Base-by-base conservation (phyloP, 371 early-diverging fungal species). In the Coemansia sp. region DNA sequence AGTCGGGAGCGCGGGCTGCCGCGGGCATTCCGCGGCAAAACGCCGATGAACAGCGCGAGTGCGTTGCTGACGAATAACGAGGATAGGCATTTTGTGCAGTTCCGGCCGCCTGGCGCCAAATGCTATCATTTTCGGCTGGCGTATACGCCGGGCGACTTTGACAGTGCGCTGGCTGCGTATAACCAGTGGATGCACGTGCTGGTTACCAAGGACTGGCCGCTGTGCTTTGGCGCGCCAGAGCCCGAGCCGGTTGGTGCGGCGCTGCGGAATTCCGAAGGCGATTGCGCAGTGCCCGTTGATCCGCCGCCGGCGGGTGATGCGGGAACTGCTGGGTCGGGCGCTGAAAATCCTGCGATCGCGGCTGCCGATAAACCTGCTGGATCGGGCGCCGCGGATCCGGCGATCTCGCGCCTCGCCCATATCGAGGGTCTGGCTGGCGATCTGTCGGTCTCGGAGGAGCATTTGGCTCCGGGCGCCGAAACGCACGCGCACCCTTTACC, bases 1-100 rank as follows among this genome's bases (percentile, higher is more conserved):
- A 88, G 92, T 51, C 73, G 78, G 55, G 88, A 90, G 59, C 81
- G 85, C 10, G 84, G 86, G 9, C 63, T 93, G 31, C 92, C 90
- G 5, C 80, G 82, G 47, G 88, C 87, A 32, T 93, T 93, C 63
- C 82, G 85, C 32, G 94, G 94, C 61, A 92, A 91, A 86, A 92
- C 93, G 36, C 93, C 93, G 0, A 82, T 83, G 85, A 92, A 92
- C 63, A 90, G 90, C 42, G 90, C 90, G 3, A 88, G 89, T 31
- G 89, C 90, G 5, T 81, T 88, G 55, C 71, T 93, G 61, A 91
- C 93, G 5, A 87, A 84, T 51, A 93, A 93, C 62, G 85, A 83
- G 7, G 93, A 93, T 71, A 81, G 86, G 49, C 85, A 88, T 59
- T 93, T 93, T 82, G 74, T 86, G 11, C 83, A 87, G 41, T 87